These are phyloP conservation scores for Ephemerocybe angulata DNA, from an alignment of 768 basidiomycete genomes.

Conservation along the genomic window DNA sequence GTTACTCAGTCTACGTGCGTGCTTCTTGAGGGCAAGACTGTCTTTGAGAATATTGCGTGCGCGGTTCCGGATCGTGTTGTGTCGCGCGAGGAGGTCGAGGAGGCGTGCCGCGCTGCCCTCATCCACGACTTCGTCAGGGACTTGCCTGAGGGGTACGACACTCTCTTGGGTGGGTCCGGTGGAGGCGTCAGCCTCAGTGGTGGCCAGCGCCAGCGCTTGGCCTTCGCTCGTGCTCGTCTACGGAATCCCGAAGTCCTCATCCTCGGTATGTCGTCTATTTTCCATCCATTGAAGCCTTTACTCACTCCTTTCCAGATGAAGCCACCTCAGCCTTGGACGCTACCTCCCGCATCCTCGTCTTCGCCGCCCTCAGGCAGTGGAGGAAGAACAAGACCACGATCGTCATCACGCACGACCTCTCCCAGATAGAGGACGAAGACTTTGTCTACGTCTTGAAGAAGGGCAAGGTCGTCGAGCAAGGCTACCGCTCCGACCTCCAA, in stretches of 20 bases:
- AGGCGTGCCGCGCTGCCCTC: conserved; percentile 80
- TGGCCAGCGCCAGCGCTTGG: conserved; percentile 88
- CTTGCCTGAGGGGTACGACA: conserved; percentile 88
- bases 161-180: conserved; percentile 58
- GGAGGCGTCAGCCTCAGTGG: conserved; percentile 76
- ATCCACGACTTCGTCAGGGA: conserved; percentile 84
- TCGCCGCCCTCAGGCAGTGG: conserved; percentile 66
- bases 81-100: conserved; percentile 71
- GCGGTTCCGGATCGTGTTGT: conserved; percentile 36
- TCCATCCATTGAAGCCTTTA: neutral
- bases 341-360: conserved; percentile 82
- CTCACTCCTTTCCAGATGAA: conserved; percentile 59
- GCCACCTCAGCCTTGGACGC: conserved; percentile 83
- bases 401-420: conserved; percentile 94
- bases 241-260: conserved; percentile 86
- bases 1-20: conserved; percentile 69
- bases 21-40: conserved; percentile 65
- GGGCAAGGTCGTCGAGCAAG: conserved; percentile 81
- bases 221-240: conserved; percentile 82
- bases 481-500: conserved; percentile 80
- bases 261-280: conserved; percentile 61
- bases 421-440: conserved; percentile 68
- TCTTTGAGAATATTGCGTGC: conserved; percentile 86
- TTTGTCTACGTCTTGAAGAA: conserved; percentile 91
- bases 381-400: conserved; percentile 79